Percentiles rank a stretch among this genome's conserved stretches.
phyloP scores from a whole-genome alignment of 257 asterid species.

The Nicotiana knightiana region DNA sequence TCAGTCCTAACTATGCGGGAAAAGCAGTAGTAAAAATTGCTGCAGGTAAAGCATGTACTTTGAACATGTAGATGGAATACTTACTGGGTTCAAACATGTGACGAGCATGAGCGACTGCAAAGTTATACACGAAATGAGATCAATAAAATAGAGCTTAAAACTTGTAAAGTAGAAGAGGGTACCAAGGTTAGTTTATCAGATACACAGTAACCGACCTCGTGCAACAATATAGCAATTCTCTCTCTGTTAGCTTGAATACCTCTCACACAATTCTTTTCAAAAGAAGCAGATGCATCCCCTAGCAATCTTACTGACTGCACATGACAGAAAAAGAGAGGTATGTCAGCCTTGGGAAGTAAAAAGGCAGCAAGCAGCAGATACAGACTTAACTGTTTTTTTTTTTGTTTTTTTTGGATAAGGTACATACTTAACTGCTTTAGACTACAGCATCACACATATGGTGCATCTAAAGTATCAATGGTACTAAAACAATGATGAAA shows the following conservation, averaged over 20 bases:
- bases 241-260: constrained; percentile 92
- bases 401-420: no score
- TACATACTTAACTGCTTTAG: background rate
- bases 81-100: constrained; percentile 93
- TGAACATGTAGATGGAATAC: constrained; percentile 11
- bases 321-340: background rate
- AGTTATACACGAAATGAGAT: constrained; percentile 5
- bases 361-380: background rate
- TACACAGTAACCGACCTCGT: constrained; percentile 53
- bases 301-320: constrained; percentile 80
- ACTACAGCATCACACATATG: background rate
- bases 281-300: constrained; percentile 92
- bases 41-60: background rate
- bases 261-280: constrained; percentile 90
- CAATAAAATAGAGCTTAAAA: constrained; percentile 3
- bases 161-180: background rate
- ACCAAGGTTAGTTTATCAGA: constrained; percentile 2
- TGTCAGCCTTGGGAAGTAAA: background rate
- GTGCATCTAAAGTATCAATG: background rate
- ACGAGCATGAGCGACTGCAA: constrained; percentile 99
- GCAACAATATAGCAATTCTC: constrained; percentile 72
- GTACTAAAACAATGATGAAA: background rate
- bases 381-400: no score
- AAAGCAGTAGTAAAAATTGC: background rate
- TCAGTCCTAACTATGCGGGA: background rate